A percentile compares a stretch with the other conserved stretches of the same genome.
phyloP scores from a whole-genome alignment of 352 stramenopile genomes.

The Poterioochromonas sp. region DNA sequence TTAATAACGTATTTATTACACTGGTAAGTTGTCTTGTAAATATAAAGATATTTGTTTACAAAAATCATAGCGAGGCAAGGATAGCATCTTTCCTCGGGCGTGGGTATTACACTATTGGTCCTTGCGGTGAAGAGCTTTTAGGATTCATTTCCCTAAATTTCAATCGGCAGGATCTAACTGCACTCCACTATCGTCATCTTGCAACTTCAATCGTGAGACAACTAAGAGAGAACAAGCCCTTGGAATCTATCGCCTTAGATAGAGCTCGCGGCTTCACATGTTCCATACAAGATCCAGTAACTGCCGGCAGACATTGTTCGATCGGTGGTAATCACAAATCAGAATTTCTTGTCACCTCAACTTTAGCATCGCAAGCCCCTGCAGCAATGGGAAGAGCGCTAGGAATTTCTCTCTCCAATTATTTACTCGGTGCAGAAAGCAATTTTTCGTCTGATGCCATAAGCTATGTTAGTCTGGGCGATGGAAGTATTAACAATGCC shows the following conservation, averaged over 20 bases:
- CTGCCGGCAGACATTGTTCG: constrained; percentile 58
- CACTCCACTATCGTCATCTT: constrained; percentile 63
- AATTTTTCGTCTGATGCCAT: constrained; percentile 40
- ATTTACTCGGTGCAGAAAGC: constrained; percentile 18
- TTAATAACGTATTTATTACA: constrained; percentile 59
- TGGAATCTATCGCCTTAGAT: constrained; percentile 43
- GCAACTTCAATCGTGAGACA: constrained; percentile 49
- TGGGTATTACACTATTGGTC: constrained; percentile 65
- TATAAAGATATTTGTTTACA: neutral
- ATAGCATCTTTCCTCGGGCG: constrained; percentile 54
- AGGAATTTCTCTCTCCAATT: constrained; percentile 49
- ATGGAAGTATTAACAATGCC: constrained; percentile 63
- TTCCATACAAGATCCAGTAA: constrained; percentile 57
- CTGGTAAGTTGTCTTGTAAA: neutral
- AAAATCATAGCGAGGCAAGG: constrained; percentile 48
- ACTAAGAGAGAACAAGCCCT: neutral
- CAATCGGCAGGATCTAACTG: constrained; percentile 47
- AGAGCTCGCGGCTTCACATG: constrained; percentile 54
- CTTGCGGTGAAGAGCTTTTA: constrained; percentile 59
- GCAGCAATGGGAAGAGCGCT: constrained; percentile 57
- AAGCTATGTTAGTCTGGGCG: constrained; percentile 57
- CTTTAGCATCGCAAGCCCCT: constrained; percentile 58
- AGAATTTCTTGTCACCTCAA: constrained; percentile 53
- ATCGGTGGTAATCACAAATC: constrained; percentile 48
- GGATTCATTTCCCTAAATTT: constrained; percentile 46